Percentiles rank a stretch among this genome's conserved stretches.
Evolutionary conservation across 768 basidiomycete genomes (phyloP).

Genomic region (Mycena vitilis): DNA sequence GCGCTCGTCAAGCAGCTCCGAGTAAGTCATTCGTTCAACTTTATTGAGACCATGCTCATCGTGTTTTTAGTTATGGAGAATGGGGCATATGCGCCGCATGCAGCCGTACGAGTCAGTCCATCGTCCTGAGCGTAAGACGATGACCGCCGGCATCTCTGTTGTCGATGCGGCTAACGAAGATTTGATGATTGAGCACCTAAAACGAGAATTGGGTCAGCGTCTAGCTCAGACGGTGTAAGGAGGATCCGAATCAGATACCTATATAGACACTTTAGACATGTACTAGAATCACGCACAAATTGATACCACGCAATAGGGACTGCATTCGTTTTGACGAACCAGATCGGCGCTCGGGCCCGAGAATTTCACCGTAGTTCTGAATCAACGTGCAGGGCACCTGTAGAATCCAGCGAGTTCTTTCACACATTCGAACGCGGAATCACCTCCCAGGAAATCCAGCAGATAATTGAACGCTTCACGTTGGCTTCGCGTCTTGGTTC

Average conservation of each 20-base stretch:
- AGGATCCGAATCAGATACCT: not conserved
- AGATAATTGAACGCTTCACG: too few relatives aligned
- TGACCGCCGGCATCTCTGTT: constrained; percentile 36
- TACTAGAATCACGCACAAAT: too few relatives aligned
- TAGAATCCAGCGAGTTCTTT: too few relatives aligned
- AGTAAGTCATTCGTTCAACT: constrained; percentile 13
- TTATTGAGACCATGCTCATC: not conserved
- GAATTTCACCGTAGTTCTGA: too few relatives aligned
- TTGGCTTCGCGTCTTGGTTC: too few relatives aligned
- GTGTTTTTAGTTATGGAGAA: constrained; percentile 31
- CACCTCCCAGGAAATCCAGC: too few relatives aligned
- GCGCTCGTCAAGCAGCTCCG: constrained; percentile 36
- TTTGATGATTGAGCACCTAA: constrained; percentile 35
- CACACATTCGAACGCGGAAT: too few relatives aligned
- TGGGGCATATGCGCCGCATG: constrained; percentile 38
- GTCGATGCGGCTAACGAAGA: constrained; percentile 30
- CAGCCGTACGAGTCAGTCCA: constrained; percentile 35
- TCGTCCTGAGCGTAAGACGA: constrained; percentile 35
- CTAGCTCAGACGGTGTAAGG: constrained; percentile 32
- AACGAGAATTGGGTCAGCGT: constrained; percentile 29
- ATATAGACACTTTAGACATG: not conserved
- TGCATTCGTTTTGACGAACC: too few relatives aligned
- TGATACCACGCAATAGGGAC: too few relatives aligned
- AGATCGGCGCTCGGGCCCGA: too few relatives aligned
- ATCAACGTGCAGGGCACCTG: too few relatives aligned